These are phyloP conservation scores for Chrysochromulina parva DNA, from an alignment of 78 protist genomes.

Conservation along the genomic window DNA sequence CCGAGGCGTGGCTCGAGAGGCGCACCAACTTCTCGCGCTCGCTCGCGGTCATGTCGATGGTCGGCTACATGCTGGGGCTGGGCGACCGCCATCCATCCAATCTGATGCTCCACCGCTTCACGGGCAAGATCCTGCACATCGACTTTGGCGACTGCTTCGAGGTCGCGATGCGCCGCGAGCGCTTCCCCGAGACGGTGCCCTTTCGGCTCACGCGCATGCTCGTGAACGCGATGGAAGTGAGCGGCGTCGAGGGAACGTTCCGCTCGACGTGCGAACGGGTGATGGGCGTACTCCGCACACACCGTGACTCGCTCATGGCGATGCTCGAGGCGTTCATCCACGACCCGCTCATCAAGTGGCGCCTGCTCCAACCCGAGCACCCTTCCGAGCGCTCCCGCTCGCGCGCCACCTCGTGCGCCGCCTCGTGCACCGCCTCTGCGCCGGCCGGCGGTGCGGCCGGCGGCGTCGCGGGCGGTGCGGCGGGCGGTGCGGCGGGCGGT, in stretches of 20 bases:
- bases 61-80: slow-evolving; percentile 60
- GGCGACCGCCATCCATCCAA: slow-evolving; percentile 42
- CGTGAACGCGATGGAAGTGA: slow-evolving; percentile 74
- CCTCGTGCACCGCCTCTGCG: background rate
- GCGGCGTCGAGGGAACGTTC: slow-evolving; percentile 55
- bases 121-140: slow-evolving; percentile 56
- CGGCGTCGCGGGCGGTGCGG: too few species aligned
- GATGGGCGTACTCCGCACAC: slow-evolving; percentile 45
- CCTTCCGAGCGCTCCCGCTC: background rate
- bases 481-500: too few species aligned
- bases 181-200: slow-evolving; percentile 76
- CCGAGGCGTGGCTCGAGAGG: slow-evolving; percentile 37
- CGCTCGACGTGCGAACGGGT: slow-evolving; percentile 36
- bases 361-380: background rate
- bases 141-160: slow-evolving; percentile 74
- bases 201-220: slow-evolving; percentile 85
- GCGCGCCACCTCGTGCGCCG: background rate
- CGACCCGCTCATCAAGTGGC: slow-evolving; percentile 69
- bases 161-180: slow-evolving; percentile 5
- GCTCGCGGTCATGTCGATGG: slow-evolving; percentile 50
- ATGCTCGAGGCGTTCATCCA: slow-evolving; percentile 78
- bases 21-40: slow-evolving; percentile 44
- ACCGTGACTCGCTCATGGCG: slow-evolving; percentile 52
- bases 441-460: background rate
- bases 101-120: slow-evolving; percentile 26